These are phyloP conservation scores for Cyamopsis tetragonoloba DNA, from an alignment of 306 rosid genomes.

Conservation along the genomic window DNA sequence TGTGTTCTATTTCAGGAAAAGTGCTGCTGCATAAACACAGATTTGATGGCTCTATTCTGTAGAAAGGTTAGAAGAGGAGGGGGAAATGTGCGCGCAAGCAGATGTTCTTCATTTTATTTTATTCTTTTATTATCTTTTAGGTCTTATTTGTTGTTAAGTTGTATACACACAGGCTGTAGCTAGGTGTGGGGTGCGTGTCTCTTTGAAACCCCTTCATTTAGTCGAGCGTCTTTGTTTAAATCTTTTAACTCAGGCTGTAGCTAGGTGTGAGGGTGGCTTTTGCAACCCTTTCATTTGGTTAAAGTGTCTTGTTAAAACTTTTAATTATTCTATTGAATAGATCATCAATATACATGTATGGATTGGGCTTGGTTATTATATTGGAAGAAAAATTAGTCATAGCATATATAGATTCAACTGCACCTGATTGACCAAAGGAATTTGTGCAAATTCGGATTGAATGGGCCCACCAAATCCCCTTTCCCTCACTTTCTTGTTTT, in stretches of 20 bases:
- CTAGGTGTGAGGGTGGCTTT: constrained; percentile 39
- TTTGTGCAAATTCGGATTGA: constrained; percentile 14
- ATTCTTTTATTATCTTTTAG: constrained; percentile 24
- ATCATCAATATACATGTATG: constrained; percentile 42
- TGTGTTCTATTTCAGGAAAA: constrained; percentile 41
- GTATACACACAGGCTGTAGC: constrained; percentile 42
- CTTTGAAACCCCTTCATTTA: constrained; percentile 38
- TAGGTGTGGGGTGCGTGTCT: constrained; percentile 46
- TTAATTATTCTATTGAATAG: constrained; percentile 32
- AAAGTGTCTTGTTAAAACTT: constrained; percentile 35
- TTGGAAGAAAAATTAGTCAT: constrained; percentile 10
- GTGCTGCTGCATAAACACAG: constrained; percentile 20
- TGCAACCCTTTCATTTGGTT: constrained; percentile 22
- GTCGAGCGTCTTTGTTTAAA: too few relatives aligned
- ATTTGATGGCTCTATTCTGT: constrained; percentile 23
- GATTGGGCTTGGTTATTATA: constrained; percentile 39
- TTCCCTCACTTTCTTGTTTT: not conserved
- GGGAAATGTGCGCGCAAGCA: constrained; percentile 31
- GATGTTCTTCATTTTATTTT: constrained; percentile 34
- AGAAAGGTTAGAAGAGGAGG: constrained; percentile 25
- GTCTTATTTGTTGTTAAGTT: constrained; percentile 28
- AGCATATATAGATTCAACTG: constrained; percentile 18
- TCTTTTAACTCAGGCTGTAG: constrained; percentile 47
- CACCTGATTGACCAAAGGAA: constrained; percentile 19
- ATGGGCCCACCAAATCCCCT: not conserved